Base-by-base conservation (phyloP, 352 stramenopile species). In the Thalassiosira sp. region DNA sequence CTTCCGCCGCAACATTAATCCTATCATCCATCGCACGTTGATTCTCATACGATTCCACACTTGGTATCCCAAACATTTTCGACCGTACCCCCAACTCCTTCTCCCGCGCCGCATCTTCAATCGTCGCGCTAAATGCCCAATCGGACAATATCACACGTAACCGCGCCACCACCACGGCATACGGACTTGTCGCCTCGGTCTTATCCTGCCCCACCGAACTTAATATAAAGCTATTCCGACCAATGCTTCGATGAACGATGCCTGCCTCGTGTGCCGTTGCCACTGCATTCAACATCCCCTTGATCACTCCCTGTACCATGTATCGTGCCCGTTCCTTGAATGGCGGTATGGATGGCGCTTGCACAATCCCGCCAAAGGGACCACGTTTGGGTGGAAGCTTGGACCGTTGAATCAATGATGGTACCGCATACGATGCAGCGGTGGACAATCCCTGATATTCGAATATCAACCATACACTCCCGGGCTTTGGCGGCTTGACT, bases 181-280 rank as follows among this genome's bases (percentile, higher is more conserved):
- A 89, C 5, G 81, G 70, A 31, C 60, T 82, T 0, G 61, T 77
- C 1, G 81, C 79, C 79, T 90, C 81, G 18, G 35, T 27, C 61
- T 90, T 90, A 75, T 92, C 79, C 56, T 85, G 66, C 6, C 68
- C 78, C 0, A 79, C 64, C n/a, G 65, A 81, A 22, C 64, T 74
- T 7, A 92, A 43, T 18, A 90, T 25, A 28, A 90, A 74, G 27
- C 74, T 88, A 45, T 71, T 89, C 43, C 79, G 65, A 13, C 84
- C 83, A 61, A 92, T 80, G 76, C 76, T 88, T 16, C 82, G 66
- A 83, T 92, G 86, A 3, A 84, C 76, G 1, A 90, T 73, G n/a
- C 80, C 82, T 46, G 45, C 63, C 40, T 90, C 81, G 52, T 92
- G 86, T 6, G 88, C 48, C 3, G 54, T 35, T 13, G 86, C 81